Evolutionary conservation across 2,329 filamentous ascomycete species (phyloP).

Genomic region (Colletotrichum tofieldiae): DNA sequence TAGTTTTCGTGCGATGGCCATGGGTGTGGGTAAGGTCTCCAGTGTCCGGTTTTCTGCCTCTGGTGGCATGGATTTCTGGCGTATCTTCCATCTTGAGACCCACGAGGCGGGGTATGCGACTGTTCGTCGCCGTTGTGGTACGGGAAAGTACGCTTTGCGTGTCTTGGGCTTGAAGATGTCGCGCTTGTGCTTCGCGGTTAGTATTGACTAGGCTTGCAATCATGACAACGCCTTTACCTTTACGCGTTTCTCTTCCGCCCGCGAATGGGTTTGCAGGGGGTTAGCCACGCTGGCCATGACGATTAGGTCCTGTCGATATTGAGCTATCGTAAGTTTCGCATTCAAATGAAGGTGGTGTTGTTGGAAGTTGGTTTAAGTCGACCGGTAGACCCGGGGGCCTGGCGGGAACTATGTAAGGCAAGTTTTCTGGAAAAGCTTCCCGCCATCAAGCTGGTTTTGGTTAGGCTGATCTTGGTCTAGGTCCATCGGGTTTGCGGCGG

Average conservation of each 20-base stretch:
- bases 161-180: constrained; percentile 11
- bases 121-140: neutral
- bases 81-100: constrained; percentile 26
- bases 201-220: neutral
- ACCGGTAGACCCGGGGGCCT: neutral
- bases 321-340: neutral
- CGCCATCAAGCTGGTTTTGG: neutral
- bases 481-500: no score
- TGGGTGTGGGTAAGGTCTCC: neutral
- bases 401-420: neutral
- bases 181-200: neutral
- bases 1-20: neutral
- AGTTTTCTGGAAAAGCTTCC: neutral
- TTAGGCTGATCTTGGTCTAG: constrained; percentile 6
- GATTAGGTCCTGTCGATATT: constrained; percentile 14
- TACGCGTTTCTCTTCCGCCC: constrained; percentile 20
- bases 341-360: constrained; percentile 1
- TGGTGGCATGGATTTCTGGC: neutral
- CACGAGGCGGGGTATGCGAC: constrained; percentile 14
- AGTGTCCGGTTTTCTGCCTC: neutral
- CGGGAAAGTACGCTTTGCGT: neutral
- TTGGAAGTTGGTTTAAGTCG: no score
- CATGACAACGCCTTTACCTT: neutral
- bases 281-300: constrained; percentile 34
- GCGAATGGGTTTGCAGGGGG: constrained; percentile 6